These are phyloP conservation scores for Fusarium neocosmosporiellum DNA, from an alignment of 2,329 filamentous ascomycete species.

Conservation along the genomic window DNA sequence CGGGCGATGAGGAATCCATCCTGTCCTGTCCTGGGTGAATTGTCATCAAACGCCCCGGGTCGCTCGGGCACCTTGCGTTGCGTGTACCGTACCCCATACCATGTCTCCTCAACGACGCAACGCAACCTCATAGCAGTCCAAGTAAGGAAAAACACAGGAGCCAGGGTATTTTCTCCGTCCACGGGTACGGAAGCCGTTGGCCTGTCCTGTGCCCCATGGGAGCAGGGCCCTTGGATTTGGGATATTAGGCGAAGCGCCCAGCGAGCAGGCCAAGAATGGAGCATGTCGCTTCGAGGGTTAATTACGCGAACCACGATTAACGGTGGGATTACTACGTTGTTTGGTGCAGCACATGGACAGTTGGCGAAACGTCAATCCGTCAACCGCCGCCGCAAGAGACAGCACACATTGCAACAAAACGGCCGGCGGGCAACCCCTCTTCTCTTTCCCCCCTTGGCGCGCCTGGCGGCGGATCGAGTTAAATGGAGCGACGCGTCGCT, in stretches of 20 bases:
- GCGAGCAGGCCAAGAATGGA: not conserved
- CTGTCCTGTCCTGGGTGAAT: not conserved
- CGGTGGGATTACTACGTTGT: not conserved
- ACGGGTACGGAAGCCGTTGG: constrained; percentile 28
- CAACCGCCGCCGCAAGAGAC: constrained; percentile 13
- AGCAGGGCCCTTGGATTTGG: constrained; percentile 2
- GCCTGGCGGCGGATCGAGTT: constrained; percentile 1
- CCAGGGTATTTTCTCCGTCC: constrained; percentile 32
- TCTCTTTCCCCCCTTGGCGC: not conserved
- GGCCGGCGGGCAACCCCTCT: not conserved
- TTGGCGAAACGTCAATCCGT: constrained; percentile 3
- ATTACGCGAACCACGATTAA: not conserved
- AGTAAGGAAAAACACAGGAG: constrained; percentile 16
- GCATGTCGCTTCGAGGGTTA: not conserved
- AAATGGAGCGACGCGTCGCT: constrained; percentile 30
- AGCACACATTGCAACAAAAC: not conserved
- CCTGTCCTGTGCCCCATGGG: constrained; percentile 16
- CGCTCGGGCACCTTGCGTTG: not conserved
- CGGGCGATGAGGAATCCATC: constrained; percentile 14
- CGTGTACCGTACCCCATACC: not conserved
- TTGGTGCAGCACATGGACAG: not conserved
- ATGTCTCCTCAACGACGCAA: not conserved
- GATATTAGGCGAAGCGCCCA: constrained; percentile 25
- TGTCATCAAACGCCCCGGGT: constrained; percentile 20
- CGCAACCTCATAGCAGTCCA: constrained; percentile 19